Percentiles rank a stretch among this genome's conserved stretches.
phyloP scores from a whole-genome alignment of 139 green algal species.

The Deuterostichococcus epilithicus region DNA sequence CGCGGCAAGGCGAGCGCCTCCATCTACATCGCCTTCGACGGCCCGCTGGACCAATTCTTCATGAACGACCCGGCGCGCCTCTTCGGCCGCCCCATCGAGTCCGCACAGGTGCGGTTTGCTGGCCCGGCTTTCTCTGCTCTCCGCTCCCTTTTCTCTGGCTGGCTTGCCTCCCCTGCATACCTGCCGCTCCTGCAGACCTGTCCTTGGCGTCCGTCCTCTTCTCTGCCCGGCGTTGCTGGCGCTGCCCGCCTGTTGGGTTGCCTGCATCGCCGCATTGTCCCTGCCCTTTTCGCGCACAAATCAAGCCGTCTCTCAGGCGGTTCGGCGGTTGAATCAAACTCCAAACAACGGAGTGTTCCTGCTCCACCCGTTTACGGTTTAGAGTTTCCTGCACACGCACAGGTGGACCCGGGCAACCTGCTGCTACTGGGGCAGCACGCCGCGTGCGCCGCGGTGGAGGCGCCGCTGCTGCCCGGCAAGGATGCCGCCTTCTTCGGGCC shows the following conservation, averaged over 20 bases:
- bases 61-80: constrained; percentile 76
- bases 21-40: constrained; percentile 87
- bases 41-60: constrained; percentile 94
- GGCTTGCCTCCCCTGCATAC: background rate
- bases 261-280: no score
- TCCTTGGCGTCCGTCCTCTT: no score
- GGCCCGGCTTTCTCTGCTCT: background rate
- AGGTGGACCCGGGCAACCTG: constrained; percentile 69
- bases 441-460: constrained; percentile 73
- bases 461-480: constrained; percentile 47
- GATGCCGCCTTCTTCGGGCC: constrained; percentile 19
- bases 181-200: background rate
- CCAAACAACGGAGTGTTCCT: no score
- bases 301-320: no score
- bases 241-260: no score
- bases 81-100: constrained; percentile 76
- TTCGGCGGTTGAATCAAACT: no score
- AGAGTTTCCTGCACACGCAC: background rate
- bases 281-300: no score
- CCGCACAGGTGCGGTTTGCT: constrained; percentile 37
- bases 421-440: constrained; percentile 76
- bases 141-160: background rate
- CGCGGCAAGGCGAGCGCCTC: constrained; percentile 65
- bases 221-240: no score
- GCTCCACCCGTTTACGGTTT: no score